These are phyloP conservation scores for Acacia confusa DNA, from an alignment of 306 rosid species.

Conservation along the genomic window DNA sequence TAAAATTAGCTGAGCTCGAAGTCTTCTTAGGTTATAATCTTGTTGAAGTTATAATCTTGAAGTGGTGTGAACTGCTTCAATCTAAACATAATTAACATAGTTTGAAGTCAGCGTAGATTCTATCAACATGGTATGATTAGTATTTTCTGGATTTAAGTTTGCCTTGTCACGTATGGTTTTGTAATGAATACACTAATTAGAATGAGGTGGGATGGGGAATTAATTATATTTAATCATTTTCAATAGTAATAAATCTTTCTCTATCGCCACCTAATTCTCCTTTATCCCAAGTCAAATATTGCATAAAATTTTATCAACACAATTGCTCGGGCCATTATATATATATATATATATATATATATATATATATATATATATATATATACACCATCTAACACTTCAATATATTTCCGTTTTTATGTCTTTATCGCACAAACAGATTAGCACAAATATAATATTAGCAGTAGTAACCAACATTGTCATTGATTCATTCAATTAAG, in stretches of 20 bases:
- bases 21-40: not conserved
- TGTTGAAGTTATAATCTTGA: not conserved
- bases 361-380: not conserved
- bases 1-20: not conserved
- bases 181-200: not conserved
- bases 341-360: not conserved
- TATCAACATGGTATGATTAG: not conserved
- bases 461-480: not conserved
- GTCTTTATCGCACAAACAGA: slow-evolving; percentile 15
- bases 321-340: not conserved
- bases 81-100: not conserved
- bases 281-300: slow-evolving; percentile 17
- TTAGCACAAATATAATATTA: not conserved
- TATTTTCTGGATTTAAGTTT: not conserved
- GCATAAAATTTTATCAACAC: not conserved
- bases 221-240: not conserved
- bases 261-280: slow-evolving; percentile 35
- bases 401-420: slow-evolving; percentile 8
- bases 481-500: not conserved
- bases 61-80: not conserved
- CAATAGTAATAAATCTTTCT: slow-evolving; percentile 25
- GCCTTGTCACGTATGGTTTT: not conserved
- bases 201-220: not conserved
- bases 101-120: not conserved
- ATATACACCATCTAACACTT: not conserved